Percentiles rank a stretch among this genome's conserved stretches.
phyloP scores from a whole-genome alignment of 257 asterid species.

The Cordia subcordata region DNA sequence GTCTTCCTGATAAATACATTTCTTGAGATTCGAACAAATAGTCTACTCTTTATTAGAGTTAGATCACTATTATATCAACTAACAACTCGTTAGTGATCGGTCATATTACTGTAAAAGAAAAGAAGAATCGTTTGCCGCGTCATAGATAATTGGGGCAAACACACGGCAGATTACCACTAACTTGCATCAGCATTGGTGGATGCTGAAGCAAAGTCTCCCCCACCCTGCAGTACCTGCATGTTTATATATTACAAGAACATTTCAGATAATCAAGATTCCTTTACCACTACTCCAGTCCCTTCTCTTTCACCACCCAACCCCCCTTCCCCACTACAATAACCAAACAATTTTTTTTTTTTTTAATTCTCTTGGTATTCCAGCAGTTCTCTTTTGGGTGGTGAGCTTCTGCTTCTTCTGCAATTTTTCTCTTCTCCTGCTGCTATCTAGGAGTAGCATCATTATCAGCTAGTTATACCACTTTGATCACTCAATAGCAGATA shows the following conservation, averaged over 20 bases:
- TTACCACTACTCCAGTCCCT: conserved; percentile 6
- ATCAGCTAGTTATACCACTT: not conserved
- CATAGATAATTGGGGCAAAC: not conserved
- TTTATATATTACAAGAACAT: conserved; percentile 2
- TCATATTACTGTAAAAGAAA: not conserved
- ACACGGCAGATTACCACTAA: conserved; percentile 6
- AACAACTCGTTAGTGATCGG: too few species aligned
- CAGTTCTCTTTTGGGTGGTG: not conserved
- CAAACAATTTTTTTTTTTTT: too few species aligned
- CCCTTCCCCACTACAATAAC: not conserved
- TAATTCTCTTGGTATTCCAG: too few species aligned
- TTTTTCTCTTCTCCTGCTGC: not conserved
- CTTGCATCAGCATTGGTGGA: conserved; percentile 11
- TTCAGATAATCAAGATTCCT: conserved; percentile 1
- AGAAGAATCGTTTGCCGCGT: not conserved
- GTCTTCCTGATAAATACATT: too few species aligned
- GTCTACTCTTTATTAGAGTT: too few species aligned
- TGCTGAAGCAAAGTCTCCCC: not conserved
- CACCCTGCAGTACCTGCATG: conserved; percentile 9
- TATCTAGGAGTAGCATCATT: not conserved
- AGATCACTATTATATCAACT: too few species aligned
- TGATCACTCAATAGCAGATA: not conserved
- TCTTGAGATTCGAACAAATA: not conserved
- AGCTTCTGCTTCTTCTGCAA: not conserved
- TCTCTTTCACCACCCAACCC: not conserved